Percentiles rank a stretch among this genome's conserved stretches.
phyloP scores from a whole-genome alignment of 2,329 filamentous ascomycete genomes.

The Xylaria sp. region DNA sequence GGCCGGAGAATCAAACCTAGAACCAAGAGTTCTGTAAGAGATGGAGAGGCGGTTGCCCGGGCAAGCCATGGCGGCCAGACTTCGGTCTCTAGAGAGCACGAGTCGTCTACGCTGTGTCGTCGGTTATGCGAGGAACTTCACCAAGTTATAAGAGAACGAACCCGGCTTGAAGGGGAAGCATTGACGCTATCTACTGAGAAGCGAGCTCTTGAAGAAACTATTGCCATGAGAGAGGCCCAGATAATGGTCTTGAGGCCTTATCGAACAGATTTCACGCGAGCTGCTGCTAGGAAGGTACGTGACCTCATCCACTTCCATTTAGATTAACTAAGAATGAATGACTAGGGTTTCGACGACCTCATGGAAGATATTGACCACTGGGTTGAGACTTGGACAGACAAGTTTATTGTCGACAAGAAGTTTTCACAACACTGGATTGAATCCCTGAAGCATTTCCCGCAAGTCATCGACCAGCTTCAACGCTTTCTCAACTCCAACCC shows the following conservation, averaged over 20 bases:
- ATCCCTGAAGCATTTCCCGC: not conserved
- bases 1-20: not conserved
- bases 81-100: not conserved
- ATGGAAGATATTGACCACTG: not conserved
- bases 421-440: not conserved
- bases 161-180: no score
- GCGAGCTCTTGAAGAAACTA: conserved; percentile 22
- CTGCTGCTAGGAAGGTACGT: conserved; percentile 46
- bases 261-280: conserved; percentile 44
- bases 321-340: not conserved
- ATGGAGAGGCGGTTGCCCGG: not conserved
- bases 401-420: not conserved
- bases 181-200: conserved; percentile 35
- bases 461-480: not conserved
- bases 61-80: conserved; percentile 22
- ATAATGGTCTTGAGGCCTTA: conserved; percentile 50
- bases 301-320: not conserved
- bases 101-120: no score
- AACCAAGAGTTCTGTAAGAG: not conserved
- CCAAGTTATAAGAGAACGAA: no score
- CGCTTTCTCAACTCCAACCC: not conserved
- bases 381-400: conserved; percentile 9
- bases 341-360: not conserved
- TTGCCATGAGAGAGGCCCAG: conserved; percentile 38
- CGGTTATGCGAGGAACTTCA: no score